phyloP scores from a whole-genome alignment of 2,329 filamentous ascomycete species.

The Aspergillus sp. region DNA sequence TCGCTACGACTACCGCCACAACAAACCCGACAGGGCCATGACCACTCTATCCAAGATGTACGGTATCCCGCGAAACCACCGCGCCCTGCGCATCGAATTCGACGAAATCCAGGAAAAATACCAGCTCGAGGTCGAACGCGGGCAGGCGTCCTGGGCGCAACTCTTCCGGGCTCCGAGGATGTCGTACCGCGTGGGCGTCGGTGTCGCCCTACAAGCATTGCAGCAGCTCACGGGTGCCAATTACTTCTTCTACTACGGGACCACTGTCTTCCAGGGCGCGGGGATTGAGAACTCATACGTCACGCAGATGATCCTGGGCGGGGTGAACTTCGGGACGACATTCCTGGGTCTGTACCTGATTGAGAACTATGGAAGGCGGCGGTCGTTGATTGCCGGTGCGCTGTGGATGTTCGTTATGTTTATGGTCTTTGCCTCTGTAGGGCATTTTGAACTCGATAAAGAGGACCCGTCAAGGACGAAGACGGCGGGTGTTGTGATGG shows the following conservation, averaged over 20 bases:
- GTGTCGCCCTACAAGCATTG: slow-evolving; percentile 42
- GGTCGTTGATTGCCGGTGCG: slow-evolving; percentile 64
- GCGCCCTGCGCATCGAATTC: slow-evolving; percentile 53
- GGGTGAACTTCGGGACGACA: slow-evolving; percentile 66
- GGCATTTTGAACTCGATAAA: slow-evolving; percentile 42
- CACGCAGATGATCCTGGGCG: slow-evolving; percentile 64
- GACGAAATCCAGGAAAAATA: slow-evolving; percentile 57
- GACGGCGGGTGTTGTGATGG: slow-evolving; percentile 63
- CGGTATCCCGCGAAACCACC: slow-evolving; percentile 53
- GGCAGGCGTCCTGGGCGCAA: slow-evolving; percentile 32
- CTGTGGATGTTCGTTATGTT: slow-evolving; percentile 68
- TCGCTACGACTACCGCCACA: slow-evolving; percentile 58
- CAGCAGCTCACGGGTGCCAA: slow-evolving; percentile 48
- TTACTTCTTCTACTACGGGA: slow-evolving; percentile 56
- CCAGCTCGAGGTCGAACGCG: slow-evolving; percentile 49
- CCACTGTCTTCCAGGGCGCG: slow-evolving; percentile 57
- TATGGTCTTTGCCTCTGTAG: slow-evolving; percentile 62
- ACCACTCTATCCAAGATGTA: slow-evolving; percentile 55
- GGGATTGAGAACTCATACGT: slow-evolving; percentile 64
- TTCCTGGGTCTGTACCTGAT: slow-evolving; percentile 68
- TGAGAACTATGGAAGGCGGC: slow-evolving; percentile 66
- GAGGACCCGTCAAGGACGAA: slow-evolving; percentile 42
- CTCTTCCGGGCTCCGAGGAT: slow-evolving; percentile 46
- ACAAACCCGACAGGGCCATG: slow-evolving; percentile 52
- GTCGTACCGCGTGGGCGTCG: slow-evolving; percentile 42